Evolutionary conservation across 78 protist species (phyloP).

Genomic region (Cavenderia fasciculata): DNA sequence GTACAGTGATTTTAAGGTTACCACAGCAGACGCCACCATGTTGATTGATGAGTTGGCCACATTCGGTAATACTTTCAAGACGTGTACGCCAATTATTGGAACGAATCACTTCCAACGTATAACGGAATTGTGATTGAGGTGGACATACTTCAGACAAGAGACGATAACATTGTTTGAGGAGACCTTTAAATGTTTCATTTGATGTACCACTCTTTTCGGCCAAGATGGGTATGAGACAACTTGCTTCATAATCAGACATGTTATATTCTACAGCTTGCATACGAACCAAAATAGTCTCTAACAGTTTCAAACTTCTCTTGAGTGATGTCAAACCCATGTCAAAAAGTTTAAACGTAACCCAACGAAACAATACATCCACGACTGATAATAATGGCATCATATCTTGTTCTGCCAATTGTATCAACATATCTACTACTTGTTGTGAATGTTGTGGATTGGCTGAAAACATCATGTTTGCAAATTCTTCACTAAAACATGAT

Average conservation of each 20-base stretch:
- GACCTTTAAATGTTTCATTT: conserved; percentile 27
- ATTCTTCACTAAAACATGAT: conserved; percentile 42
- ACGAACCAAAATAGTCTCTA: not conserved
- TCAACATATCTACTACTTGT: conserved; percentile 1
- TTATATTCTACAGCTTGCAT: conserved; percentile 28
- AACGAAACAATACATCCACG: conserved; percentile 28
- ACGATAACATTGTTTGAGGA: not conserved
- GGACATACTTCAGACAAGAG: conserved; percentile 26
- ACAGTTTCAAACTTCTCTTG: conserved; percentile 14
- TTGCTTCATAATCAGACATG: conserved; percentile 47
- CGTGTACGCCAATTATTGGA: conserved; percentile 67
- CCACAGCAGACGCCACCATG: conserved; percentile 34
- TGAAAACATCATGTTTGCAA: conserved; percentile 72
- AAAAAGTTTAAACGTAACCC: conserved; percentile 58
- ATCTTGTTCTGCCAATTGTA: conserved; percentile 1
- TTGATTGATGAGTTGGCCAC: conserved; percentile 10
- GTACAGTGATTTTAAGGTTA: conserved; percentile 10
- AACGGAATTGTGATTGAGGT: conserved; percentile 18
- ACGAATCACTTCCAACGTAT: not conserved
- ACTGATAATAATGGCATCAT: not conserved
- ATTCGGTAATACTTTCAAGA: conserved; percentile 11
- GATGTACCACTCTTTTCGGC: conserved; percentile 15
- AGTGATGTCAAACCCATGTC: conserved; percentile 19
- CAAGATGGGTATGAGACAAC: conserved; percentile 40
- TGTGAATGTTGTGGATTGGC: conserved; percentile 46